These are phyloP conservation scores for Aspergillus latus DNA, from an alignment of 2,329 filamentous ascomycete species.

Conservation along the genomic window DNA sequence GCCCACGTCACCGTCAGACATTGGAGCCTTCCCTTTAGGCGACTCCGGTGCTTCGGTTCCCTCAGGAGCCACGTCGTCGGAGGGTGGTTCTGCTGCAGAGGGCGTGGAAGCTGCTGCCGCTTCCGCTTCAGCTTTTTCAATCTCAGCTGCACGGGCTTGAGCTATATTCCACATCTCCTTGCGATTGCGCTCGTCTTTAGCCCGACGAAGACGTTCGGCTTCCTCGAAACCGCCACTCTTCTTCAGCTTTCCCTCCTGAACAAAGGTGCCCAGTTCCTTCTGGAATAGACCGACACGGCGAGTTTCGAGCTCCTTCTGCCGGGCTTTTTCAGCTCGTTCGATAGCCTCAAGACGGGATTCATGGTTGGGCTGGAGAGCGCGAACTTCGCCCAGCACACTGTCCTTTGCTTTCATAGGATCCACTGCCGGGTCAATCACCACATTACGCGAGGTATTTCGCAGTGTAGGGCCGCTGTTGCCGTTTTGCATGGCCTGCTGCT, in stretches of 20 bases:
- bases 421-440: constrained; percentile 52
- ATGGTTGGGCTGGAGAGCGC: constrained; percentile 91
- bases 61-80: constrained; percentile 7
- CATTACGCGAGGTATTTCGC: constrained; percentile 53
- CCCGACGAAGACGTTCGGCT: constrained; percentile 77
- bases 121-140: constrained; percentile 40
- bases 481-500: constrained; percentile 82
- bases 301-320: constrained; percentile 82
- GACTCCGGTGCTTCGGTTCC: constrained; percentile 11
- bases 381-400: constrained; percentile 85
- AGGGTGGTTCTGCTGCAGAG: constrained; percentile 21
- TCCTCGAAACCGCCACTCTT: constrained; percentile 96
- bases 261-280: constrained; percentile 80
- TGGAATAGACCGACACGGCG: constrained; percentile 74
- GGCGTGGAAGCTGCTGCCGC: constrained; percentile 24
- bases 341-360: constrained; percentile 92
- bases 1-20: constrained; percentile 5
- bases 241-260: constrained; percentile 87
- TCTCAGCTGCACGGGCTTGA: constrained; percentile 52
- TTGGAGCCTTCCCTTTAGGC: constrained; percentile 11
- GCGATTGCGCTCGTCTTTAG: constrained; percentile 82
- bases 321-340: constrained; percentile 88
- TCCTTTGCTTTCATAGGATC: constrained; percentile 86
- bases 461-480: constrained; percentile 44
- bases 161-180: constrained; percentile 67